Evolutionary conservation across 2,329 filamentous ascomycete genomes (phyloP).

Genomic region (Aspergillus uvarum): DNA sequence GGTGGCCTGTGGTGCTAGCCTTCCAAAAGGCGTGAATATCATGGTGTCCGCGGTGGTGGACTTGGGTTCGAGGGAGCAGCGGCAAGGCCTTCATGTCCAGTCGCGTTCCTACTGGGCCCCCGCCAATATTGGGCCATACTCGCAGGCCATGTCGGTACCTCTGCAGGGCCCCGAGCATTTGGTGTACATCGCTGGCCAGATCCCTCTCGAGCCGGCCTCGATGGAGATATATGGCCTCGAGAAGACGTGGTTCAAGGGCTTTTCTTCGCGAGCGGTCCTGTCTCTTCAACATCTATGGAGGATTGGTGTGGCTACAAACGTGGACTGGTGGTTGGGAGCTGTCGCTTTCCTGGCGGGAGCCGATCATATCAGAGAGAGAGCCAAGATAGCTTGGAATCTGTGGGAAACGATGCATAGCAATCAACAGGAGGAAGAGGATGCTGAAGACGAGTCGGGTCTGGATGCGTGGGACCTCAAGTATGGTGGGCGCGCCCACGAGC

Average conservation of each 20-base stretch:
- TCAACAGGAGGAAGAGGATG: constrained; percentile 32
- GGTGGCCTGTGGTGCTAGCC: constrained; percentile 68
- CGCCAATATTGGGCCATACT: constrained; percentile 96
- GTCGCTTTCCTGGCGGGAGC: constrained; percentile 68
- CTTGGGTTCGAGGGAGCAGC: constrained; percentile 29
- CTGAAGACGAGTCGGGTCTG: constrained; percentile 50
- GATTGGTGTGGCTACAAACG: constrained; percentile 69
- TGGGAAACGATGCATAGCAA: constrained; percentile 47
- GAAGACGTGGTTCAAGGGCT: constrained; percentile 35
- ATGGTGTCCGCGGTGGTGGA: constrained; percentile 58
- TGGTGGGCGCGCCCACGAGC: constrained; percentile 50
- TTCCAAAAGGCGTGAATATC: constrained; percentile 62
- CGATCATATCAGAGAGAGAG: constrained; percentile 35
- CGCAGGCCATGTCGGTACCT: constrained; percentile 67
- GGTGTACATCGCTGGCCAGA: constrained; percentile 82
- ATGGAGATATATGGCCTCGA: constrained; percentile 57
- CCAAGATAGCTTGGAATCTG: constrained; percentile 39
- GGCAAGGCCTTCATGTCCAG: constrained; percentile 77
- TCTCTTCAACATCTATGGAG: constrained; percentile 88
- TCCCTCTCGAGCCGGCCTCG: constrained; percentile 76
- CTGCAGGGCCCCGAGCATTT: constrained; percentile 34
- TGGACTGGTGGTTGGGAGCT: constrained; percentile 72
- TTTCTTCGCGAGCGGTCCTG: constrained; percentile 63
- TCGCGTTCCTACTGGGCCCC: constrained; percentile 95
- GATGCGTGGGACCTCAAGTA: constrained; percentile 58